Conservation (phyloP, 371 early-diverging fungal species). For the Mucor mucedo region DNA sequence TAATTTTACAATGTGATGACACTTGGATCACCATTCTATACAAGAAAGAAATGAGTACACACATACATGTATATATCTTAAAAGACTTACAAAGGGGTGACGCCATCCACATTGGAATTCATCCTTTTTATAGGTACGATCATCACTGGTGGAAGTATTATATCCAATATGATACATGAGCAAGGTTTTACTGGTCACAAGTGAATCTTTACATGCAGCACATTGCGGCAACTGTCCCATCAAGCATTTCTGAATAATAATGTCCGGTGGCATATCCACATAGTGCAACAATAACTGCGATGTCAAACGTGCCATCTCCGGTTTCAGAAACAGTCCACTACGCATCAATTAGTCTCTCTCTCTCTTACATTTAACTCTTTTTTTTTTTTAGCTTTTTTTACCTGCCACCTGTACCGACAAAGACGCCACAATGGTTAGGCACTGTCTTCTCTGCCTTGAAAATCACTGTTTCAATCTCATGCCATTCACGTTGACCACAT, state of each 20-base stretch:
- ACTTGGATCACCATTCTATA: slow-evolving; percentile 47
- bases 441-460: slow-evolving; percentile 50
- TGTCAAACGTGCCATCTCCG: slow-evolving; percentile 44
- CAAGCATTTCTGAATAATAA: slow-evolving; percentile 62
- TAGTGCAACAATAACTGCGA: slow-evolving; percentile 50
- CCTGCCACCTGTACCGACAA: slow-evolving; percentile 71
- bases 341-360: too few relatives aligned
- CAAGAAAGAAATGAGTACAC: background rate
- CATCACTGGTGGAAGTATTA: slow-evolving; percentile 64
- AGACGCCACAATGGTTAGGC: slow-evolving; percentile 63
- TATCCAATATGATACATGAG: slow-evolving; percentile 67
- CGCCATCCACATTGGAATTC: slow-evolving; percentile 73
- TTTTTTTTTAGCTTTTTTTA: too few relatives aligned
- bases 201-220: slow-evolving; percentile 32
- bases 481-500: slow-evolving; percentile 59
- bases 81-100: slow-evolving; percentile 67
- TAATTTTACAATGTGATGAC: slow-evolving; percentile 34
- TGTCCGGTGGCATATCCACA: slow-evolving; percentile 55
- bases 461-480: slow-evolving; percentile 56
- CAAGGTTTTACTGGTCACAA: slow-evolving; percentile 60
- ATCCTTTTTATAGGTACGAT: slow-evolving; percentile 57
- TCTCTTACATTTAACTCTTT: too few relatives aligned
- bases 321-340: slow-evolving; percentile 60
- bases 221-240: slow-evolving; percentile 57
- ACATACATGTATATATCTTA: too few relatives aligned